Conservation (phyloP, 2,329 filamentous ascomycete species). For the Verticillium dahliae region DNA sequence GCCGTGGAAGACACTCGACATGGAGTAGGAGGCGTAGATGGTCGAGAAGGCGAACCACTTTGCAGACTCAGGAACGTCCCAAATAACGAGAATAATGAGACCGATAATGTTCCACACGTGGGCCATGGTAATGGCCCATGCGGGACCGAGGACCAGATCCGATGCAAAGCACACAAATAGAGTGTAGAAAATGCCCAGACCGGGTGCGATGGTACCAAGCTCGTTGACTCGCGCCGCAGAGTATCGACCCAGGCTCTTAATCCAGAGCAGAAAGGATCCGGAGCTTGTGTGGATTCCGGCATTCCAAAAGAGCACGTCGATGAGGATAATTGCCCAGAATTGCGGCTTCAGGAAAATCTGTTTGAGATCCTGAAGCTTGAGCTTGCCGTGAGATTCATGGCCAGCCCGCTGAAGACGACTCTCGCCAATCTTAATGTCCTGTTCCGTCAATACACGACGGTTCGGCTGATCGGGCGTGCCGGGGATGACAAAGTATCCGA, state of each 20-base stretch:
- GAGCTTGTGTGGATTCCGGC: slow-evolving; percentile 35
- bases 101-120: slow-evolving; percentile 45
- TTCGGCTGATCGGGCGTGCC: slow-evolving; percentile 40
- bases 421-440: slow-evolving; percentile 38
- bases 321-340: slow-evolving; percentile 42
- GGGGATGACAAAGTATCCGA: slow-evolving; percentile 44
- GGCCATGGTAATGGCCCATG: slow-evolving; percentile 47
- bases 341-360: slow-evolving; percentile 32
- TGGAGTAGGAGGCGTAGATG: slow-evolving; percentile 39
- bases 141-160: slow-evolving; percentile 44
- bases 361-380: slow-evolving; percentile 21
- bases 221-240: slow-evolving; percentile 40
- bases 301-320: slow-evolving; percentile 53
- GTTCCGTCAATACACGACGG: slow-evolving; percentile 33
- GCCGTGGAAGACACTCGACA: slow-evolving; percentile 49
- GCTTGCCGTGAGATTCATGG: slow-evolving; percentile 28
- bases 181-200: slow-evolving; percentile 49
- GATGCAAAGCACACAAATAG: slow-evolving; percentile 47
- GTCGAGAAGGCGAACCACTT: slow-evolving; percentile 47
- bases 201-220: slow-evolving; percentile 44
- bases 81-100: slow-evolving; percentile 45
- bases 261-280: slow-evolving; percentile 49
- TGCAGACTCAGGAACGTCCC: slow-evolving; percentile 47
- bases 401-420: slow-evolving; percentile 36
- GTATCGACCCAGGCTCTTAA: slow-evolving; percentile 47